Evolutionary conservation across 495 filamentous ascomycete genomes (phyloP).

Genomic region (Xylaria acuta): DNA sequence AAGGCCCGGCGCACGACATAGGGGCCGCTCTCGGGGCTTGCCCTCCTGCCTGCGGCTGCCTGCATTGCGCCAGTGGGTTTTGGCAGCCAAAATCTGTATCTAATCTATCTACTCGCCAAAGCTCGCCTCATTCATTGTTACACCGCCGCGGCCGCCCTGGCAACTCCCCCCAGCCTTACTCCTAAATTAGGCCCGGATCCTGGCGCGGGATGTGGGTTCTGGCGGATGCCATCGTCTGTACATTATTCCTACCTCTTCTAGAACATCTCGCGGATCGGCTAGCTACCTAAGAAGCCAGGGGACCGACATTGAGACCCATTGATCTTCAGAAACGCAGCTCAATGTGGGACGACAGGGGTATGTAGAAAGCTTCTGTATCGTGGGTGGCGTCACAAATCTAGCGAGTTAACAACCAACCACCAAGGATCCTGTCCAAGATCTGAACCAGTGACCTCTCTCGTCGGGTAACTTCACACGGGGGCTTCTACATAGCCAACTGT

Average conservation of each 20-base stretch:
- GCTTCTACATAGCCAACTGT: neutral
- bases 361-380: conserved; percentile 4
- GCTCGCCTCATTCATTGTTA: conserved; percentile 29
- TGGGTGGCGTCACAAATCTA: conserved; percentile 18
- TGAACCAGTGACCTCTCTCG: neutral
- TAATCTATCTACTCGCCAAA: conserved; percentile 28
- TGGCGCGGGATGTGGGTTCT: conserved; percentile 17
- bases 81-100: conserved; percentile 13
- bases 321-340: conserved; percentile 8
- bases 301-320: conserved; percentile 19
- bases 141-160: conserved; percentile 24
- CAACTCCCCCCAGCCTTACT: conserved; percentile 24
- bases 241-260: conserved; percentile 35
- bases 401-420: conserved; percentile 14
- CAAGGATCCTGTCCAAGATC: neutral
- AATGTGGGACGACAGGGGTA: conserved; percentile 14
- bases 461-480: neutral
- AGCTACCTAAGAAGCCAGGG: conserved; percentile 21
- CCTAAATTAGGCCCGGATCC: conserved; percentile 26
- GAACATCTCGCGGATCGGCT: conserved; percentile 37
- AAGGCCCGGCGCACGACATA: conserved; percentile 37
- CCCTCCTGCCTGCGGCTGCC: conserved; percentile 35
- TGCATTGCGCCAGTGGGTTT: conserved; percentile 33
- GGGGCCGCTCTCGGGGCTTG: conserved; percentile 36
- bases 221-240: conserved; percentile 33